Percentiles rank a stretch among this genome's conserved stretches.
Evolutionary conservation across 768 basidiomycete species (phyloP).

Genomic region (Dictyophora rubrovolvata): DNA sequence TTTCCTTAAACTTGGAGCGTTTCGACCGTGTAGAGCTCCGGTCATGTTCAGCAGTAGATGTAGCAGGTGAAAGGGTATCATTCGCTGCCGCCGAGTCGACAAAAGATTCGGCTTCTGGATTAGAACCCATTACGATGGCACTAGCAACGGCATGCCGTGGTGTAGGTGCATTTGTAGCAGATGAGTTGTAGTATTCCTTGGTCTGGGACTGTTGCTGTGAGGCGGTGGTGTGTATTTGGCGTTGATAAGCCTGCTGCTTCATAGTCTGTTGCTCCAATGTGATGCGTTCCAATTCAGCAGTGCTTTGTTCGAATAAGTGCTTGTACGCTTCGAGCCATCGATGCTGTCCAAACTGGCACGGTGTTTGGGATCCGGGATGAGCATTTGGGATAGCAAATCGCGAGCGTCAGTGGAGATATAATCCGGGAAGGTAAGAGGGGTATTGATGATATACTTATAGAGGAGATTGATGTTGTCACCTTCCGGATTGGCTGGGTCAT

Average conservation of each 20-base stretch:
- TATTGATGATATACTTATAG: no score
- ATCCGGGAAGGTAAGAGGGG: no score
- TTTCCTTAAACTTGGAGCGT: conserved; percentile 4
- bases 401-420: no score
- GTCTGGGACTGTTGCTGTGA: conserved; percentile 19
- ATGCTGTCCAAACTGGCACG: conserved; percentile 90
- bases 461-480: no score
- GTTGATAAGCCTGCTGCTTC: conserved; percentile 73
- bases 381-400: no score
- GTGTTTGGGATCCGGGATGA: no score
- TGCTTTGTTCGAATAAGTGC: conserved; percentile 54
- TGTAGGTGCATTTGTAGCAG: no score
- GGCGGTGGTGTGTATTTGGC: conserved; percentile 57
- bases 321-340: conserved; percentile 70
- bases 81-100: conserved; percentile 66
- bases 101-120: conserved; percentile 22
- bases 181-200: no score
- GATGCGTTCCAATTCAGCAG: conserved; percentile 67
- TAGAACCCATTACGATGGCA: conserved; percentile 34
- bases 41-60: no score
- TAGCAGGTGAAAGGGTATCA: conserved; percentile 28
- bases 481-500: no score
- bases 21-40: no score
- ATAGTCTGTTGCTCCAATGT: conserved; percentile 80
- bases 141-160: conserved; percentile 33